Conservation (phyloP, 1,284 basidiomycete species). For the Gomphus bonarii region DNA sequence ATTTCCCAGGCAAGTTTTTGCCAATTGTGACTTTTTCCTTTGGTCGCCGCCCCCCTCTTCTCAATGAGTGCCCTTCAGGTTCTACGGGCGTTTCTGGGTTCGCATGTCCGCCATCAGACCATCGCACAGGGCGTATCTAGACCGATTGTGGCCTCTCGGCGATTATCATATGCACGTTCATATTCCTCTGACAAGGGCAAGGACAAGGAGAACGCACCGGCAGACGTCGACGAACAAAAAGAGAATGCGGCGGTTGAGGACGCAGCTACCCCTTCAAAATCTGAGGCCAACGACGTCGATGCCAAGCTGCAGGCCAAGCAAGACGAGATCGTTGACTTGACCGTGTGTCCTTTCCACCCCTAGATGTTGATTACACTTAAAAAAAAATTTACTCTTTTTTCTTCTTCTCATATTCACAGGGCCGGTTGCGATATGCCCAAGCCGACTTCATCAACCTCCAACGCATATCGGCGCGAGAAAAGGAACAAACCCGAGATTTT, state of each 20-base stretch:
- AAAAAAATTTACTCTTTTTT: neutral
- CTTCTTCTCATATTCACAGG: slow-evolving; percentile 31
- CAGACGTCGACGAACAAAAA: neutral
- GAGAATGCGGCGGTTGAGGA: neutral
- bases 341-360: slow-evolving; percentile 51
- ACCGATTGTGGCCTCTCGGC: neutral
- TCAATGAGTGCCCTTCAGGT: slow-evolving; percentile 7
- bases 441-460: slow-evolving; percentile 96
- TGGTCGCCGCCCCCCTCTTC: neutral
- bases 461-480: slow-evolving; percentile 83
- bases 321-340: slow-evolving; percentile 62
- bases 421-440: slow-evolving; percentile 77
- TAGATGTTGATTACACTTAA: no score
- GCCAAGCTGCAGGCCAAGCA: slow-evolving; percentile 62
- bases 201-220: neutral
- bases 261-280: slow-evolving; percentile 9
- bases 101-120: neutral
- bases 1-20: slow-evolving; percentile 5
- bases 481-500: slow-evolving; percentile 86
- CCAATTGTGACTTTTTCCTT: slow-evolving; percentile 5
- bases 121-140: neutral
- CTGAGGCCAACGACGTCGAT: slow-evolving; percentile 26
- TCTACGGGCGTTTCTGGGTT: neutral
- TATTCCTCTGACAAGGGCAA: slow-evolving; percentile 6
- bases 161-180: neutral